These are phyloP conservation scores for Tilletia setariae DNA, from an alignment of 1,284 basidiomycete species.

Conservation along the genomic window DNA sequence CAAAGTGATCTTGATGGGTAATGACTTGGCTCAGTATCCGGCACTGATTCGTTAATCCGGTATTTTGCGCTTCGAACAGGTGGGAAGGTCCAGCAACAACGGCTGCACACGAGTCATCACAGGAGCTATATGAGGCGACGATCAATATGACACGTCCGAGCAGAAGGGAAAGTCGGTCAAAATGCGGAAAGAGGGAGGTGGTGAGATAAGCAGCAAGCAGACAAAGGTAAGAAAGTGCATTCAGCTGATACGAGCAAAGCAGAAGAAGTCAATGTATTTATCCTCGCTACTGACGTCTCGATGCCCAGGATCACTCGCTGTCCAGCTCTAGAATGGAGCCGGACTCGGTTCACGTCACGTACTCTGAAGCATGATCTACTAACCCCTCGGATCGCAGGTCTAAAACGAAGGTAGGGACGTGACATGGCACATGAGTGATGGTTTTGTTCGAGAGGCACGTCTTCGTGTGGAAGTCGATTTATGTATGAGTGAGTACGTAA, in stretches of 20 bases:
- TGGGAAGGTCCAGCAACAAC: conserved; percentile 33
- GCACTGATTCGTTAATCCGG: conserved; percentile 10
- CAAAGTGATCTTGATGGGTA: conserved; percentile 44
- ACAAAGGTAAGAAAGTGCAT: neutral
- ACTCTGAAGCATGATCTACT: too few relatives aligned
- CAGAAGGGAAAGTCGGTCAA: neutral
- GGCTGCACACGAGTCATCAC: conserved; percentile 51
- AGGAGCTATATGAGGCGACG: conserved; percentile 29
- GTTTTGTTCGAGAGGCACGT: too few relatives aligned
- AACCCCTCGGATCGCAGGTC: too few relatives aligned
- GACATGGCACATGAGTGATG: too few relatives aligned
- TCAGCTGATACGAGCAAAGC: neutral
- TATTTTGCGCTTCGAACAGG: neutral
- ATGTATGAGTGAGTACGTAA: too few relatives aligned
- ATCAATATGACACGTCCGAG: neutral
- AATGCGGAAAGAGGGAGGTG: neutral
- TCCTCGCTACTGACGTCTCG: conserved; percentile 30
- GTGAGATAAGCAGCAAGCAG: neutral
- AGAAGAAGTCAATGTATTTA: neutral
- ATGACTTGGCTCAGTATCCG: conserved; percentile 42
- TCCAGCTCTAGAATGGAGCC: too few relatives aligned
- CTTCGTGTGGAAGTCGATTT: too few relatives aligned
- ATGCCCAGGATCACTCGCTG: conserved; percentile 38
- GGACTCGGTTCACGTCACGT: too few relatives aligned
- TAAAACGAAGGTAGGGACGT: too few relatives aligned